phyloP scores from a whole-genome alignment of 352 stramenopile genomes.

The Pythium scleroteichum region DNA sequence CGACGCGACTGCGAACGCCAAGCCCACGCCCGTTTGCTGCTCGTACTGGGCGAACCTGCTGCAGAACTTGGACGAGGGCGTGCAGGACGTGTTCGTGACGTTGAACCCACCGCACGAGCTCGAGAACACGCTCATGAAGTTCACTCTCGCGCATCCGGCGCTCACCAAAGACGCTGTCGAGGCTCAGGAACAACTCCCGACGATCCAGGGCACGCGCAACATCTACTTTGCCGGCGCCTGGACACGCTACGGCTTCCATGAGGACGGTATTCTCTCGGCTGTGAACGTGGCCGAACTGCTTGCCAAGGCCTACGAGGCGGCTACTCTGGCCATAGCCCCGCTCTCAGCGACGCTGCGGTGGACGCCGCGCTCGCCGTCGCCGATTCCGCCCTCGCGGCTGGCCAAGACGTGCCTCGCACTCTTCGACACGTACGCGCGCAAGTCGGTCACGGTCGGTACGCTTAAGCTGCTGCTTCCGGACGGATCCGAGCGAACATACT shows the following conservation, averaged over 20 bases:
- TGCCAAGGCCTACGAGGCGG: constrained; percentile 17
- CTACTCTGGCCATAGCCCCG: neutral
- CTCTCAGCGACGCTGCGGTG: constrained; percentile 14
- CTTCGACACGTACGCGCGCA: constrained; percentile 24
- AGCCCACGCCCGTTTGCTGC: constrained; percentile 33
- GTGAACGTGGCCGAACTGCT: constrained; percentile 23
- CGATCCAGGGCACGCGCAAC: constrained; percentile 66
- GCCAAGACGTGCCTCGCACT: constrained; percentile 16
- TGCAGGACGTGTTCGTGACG: constrained; percentile 80
- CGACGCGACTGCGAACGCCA: constrained; percentile 18
- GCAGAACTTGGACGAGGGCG: constrained; percentile 71
- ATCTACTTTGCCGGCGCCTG: constrained; percentile 91
- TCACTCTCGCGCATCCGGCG: constrained; percentile 73
- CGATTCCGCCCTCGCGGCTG: constrained; percentile 21
- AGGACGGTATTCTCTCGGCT: constrained; percentile 65
- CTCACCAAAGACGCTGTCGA: constrained; percentile 63
- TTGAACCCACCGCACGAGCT: constrained; percentile 78
- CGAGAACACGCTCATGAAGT: constrained; percentile 44
- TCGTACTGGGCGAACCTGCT: constrained; percentile 89
- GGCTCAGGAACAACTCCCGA: constrained; percentile 47
- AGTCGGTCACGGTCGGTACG: constrained; percentile 22
- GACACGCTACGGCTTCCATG: constrained; percentile 91
- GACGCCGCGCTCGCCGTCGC: constrained; percentile 24
- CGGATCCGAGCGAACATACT: constrained; percentile 24
- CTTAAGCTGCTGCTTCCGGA: constrained; percentile 24